Evolutionary conservation across 1,139 yeast species (phyloP).

Genomic region (Pichiaceae sp.): DNA sequence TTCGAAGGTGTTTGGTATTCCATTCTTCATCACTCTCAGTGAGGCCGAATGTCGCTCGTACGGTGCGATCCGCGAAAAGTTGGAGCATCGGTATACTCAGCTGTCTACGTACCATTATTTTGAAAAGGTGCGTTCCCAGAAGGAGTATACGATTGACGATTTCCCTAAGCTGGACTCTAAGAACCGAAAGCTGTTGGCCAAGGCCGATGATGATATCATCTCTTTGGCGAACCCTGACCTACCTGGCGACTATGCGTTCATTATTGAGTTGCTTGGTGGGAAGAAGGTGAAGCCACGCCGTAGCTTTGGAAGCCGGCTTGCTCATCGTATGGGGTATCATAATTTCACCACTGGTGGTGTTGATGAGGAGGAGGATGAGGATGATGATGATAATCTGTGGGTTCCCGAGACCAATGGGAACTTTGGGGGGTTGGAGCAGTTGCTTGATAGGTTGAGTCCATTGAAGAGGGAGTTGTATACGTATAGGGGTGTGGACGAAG

Average conservation of each 20-base stretch:
- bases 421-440: constrained; percentile 25
- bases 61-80: constrained; percentile 46
- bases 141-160: constrained; percentile 26
- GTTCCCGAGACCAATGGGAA: constrained; percentile 30
- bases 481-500: constrained; percentile 13
- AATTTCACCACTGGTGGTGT: constrained; percentile 1
- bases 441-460: constrained; percentile 22
- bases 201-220: constrained; percentile 32
- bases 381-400: constrained; percentile 28
- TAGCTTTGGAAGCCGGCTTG: constrained; percentile 8
- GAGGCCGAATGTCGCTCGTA: constrained; percentile 41
- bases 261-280: constrained; percentile 32
- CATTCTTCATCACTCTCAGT: constrained; percentile 56
- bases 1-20: constrained; percentile 53
- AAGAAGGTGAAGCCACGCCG: constrained; percentile 9
- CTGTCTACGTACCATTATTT: constrained; percentile 29
- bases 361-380: constrained; percentile 11
- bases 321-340: constrained; percentile 5
- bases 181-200: constrained; percentile 6
- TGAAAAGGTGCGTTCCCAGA: constrained; percentile 13
- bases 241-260: constrained; percentile 43
- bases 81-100: constrained; percentile 37
- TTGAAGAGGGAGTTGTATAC: constrained; percentile 23
- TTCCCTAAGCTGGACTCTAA: constrained; percentile 25
- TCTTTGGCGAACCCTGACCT: constrained; percentile 46